Evolutionary conservation across 768 basidiomycete species (phyloP), one percentile per base, ranked within the genome.

Genomic region (Suillus alpinus): DNA sequence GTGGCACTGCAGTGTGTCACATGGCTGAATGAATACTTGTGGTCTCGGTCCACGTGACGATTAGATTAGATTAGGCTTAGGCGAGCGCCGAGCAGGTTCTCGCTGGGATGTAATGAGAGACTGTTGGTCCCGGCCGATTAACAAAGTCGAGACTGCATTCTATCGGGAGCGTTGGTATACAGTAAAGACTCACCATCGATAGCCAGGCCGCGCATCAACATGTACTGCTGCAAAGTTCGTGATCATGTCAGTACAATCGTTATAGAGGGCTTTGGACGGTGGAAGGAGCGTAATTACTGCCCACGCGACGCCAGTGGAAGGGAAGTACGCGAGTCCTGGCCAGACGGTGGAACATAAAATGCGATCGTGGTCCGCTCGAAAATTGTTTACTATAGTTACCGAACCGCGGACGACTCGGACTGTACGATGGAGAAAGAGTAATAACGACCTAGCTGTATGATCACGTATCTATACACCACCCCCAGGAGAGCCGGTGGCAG

Each of bases 31-130:
- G 26, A 26, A 26, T 26, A n/a, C n/a, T n/a, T n/a, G n/a, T n/a
- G 26, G 26, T 26, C 26, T 46, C 34, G 47, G 8, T 49, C 46
- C 47, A 49, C 52, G 52, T 37, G 20, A 20, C 52, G 36, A 55
- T 26, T 55, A 18, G 52, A 55, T 55, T 53, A 53, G 52, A 53
- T 53, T 16, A 55, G 52, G 8, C 44, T 37, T n/a, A 6, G 34
- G 20, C 13, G 10, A n/a, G n/a, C n/a, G n/a, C n/a, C n/a, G n/a
- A n/a, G n/a, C n/a, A n/a, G n/a, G n/a, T n/a, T n/a, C n/a, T n/a
- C n/a, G n/a, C n/a, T n/a, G n/a, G n/a, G n/a, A n/a, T n/a, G n/a
- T n/a, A n/a, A n/a, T n/a, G n/a, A n/a, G n/a, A n/a, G n/a, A n/a
- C n/a, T n/a, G n/a, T n/a, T 18, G 16, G 8, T 29, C 16, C 9